These are phyloP conservation scores for Coemansia furcata DNA, from an alignment of 192 early-diverging fungal genomes.

Conservation along the genomic window DNA sequence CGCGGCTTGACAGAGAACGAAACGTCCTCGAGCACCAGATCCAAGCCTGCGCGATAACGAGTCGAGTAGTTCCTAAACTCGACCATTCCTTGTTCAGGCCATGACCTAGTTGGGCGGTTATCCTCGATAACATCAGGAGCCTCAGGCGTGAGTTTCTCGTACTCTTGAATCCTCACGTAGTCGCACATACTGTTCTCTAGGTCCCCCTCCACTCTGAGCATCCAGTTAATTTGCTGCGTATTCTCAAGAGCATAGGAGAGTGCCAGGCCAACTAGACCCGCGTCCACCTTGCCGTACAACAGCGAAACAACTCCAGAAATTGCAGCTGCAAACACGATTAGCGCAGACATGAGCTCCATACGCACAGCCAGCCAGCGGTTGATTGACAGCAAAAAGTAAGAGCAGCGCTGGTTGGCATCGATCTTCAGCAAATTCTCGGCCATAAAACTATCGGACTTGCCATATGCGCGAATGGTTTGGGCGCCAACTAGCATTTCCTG, in stretches of 20 bases:
- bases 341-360: conserved; percentile 73
- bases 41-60: conserved; percentile 78
- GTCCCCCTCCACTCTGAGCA: conserved; percentile 82
- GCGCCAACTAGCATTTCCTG: conserved; percentile 60
- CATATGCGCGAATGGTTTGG: conserved; percentile 65
- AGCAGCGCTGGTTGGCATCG: conserved; percentile 75
- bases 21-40: conserved; percentile 66
- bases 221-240: conserved; percentile 84
- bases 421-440: conserved; percentile 65
- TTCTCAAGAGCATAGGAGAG: conserved; percentile 68
- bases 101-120: conserved; percentile 55
- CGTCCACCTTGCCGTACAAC: conserved; percentile 58
- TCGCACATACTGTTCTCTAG: conserved; percentile 74
- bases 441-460: conserved; percentile 60
- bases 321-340: conserved; percentile 78
- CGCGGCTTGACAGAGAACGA: conserved; percentile 32
- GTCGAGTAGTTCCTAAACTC: conserved; percentile 75
- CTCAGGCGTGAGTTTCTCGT: conserved; percentile 75
- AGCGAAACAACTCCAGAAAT: conserved; percentile 66
- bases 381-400: conserved; percentile 66
- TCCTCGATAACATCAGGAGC: conserved; percentile 65
- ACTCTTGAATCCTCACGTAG: conserved; percentile 80
- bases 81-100: conserved; percentile 75
- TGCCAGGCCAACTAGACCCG: conserved; percentile 65
- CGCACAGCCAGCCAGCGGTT: conserved; percentile 71